These are phyloP conservation scores for Leccinum holopus DNA, from an alignment of 1,284 basidiomycete species.

Conservation along the genomic window DNA sequence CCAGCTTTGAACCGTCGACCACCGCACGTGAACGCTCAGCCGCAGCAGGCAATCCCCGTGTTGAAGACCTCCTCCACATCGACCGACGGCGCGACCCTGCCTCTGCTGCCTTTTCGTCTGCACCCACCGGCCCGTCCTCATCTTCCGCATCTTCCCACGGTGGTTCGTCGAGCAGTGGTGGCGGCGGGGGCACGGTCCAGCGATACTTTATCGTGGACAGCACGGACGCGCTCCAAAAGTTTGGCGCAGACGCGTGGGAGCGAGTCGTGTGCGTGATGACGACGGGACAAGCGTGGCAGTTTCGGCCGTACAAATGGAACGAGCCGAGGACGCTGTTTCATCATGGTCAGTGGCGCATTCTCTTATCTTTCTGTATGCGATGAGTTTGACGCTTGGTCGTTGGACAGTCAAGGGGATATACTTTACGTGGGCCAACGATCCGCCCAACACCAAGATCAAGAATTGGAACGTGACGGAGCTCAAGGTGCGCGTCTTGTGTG, in stretches of 20 bases:
- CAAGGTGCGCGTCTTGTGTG: constrained; percentile 51
- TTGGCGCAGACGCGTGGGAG: constrained; percentile 91
- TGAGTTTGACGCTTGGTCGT: background rate
- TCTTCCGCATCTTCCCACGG: constrained; percentile 14
- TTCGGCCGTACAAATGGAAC: constrained; percentile 93
- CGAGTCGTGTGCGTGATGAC: constrained; percentile 97
- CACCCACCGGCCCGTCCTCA: background rate
- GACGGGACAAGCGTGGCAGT: constrained; percentile 96
- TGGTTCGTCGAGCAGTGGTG: background rate
- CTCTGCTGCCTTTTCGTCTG: constrained; percentile 13
- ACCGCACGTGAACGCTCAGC: constrained; percentile 67
- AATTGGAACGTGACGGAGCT: constrained; percentile 98
- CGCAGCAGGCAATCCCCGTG: constrained; percentile 69
- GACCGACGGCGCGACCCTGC: constrained; percentile 71
- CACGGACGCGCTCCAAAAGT: constrained; percentile 88
- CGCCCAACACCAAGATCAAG: constrained; percentile 82
- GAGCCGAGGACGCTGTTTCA: constrained; percentile 92
- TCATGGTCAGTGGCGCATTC: constrained; percentile 58
- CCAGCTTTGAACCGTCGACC: constrained; percentile 77
- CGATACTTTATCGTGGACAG: constrained; percentile 88
- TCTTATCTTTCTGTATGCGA: background rate
- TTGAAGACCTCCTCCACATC: constrained; percentile 83
- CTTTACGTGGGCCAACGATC: constrained; percentile 90
- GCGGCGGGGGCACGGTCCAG: constrained; percentile 21
- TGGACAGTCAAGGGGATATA: constrained; percentile 74